Percentiles rank a stretch among this genome's conserved stretches.
Evolutionary conservation across 129 eudicot species (phyloP).

Genomic region (Pulicaria dysenterica): DNA sequence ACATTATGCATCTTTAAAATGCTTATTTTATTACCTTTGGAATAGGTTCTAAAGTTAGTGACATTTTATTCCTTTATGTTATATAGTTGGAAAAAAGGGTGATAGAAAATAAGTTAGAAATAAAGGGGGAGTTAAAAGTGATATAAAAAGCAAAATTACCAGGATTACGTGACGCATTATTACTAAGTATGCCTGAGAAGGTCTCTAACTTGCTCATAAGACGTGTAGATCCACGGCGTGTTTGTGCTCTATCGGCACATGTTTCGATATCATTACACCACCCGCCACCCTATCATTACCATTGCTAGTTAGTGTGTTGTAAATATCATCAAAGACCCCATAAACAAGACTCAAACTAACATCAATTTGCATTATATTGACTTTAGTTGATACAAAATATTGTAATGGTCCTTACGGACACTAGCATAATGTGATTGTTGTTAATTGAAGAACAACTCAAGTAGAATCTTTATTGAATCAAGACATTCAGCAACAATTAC

Average conservation of each 20-base stretch:
- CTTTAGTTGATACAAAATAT: neutral
- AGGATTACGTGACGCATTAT: slow-evolving; percentile 71
- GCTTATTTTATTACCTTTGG: too few species aligned
- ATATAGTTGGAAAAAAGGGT: neutral
- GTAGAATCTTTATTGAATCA: too few species aligned
- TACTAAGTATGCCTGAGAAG: slow-evolving; percentile 88
- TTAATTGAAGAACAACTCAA: too few species aligned
- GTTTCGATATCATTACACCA: slow-evolving; percentile 92
- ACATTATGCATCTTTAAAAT: too few species aligned
- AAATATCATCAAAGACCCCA: slow-evolving; percentile 26
- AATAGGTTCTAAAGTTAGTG: too few species aligned
- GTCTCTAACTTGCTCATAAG: slow-evolving; percentile 64
- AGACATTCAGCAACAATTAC: too few species aligned
- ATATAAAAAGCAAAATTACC: slow-evolving; percentile 41
- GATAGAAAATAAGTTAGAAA: neutral
- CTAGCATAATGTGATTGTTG: neutral
- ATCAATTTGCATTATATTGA: neutral
- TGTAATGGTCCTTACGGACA: too few species aligned
- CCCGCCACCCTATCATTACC: slow-evolving; percentile 83
- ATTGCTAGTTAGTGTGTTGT: slow-evolving; percentile 11
- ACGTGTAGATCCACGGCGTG: slow-evolving; percentile 84
- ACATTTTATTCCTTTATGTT: neutral
- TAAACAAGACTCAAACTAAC: slow-evolving; percentile 8
- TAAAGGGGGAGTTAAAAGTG: neutral
- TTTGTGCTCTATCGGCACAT: slow-evolving; percentile 74